Conservation (phyloP, 2,329 filamentous ascomycete species). For the Verruconis gallopava region DNA sequence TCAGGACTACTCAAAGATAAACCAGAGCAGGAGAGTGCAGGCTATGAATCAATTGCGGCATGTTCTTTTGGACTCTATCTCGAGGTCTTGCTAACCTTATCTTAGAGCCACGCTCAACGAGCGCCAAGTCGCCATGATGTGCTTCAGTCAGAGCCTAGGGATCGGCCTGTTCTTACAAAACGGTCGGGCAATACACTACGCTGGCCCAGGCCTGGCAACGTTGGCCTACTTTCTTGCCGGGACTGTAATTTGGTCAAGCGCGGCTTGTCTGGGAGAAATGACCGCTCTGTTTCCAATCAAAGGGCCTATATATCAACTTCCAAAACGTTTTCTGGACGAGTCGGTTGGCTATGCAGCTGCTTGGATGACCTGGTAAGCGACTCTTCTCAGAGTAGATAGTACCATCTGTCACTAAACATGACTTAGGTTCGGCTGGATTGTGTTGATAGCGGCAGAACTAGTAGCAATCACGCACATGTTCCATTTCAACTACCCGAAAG, state of each 20-base stretch:
- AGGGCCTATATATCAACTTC: slow-evolving; percentile 28
- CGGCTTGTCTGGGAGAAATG: slow-evolving; percentile 26
- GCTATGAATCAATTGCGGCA: no score
- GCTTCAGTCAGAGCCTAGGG: slow-evolving; percentile 23
- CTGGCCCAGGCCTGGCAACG: slow-evolving; percentile 25
- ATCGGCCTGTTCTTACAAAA: slow-evolving; percentile 26
- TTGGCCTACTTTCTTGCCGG: slow-evolving; percentile 24
- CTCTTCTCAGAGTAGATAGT: no score
- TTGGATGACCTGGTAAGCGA: slow-evolving; percentile 32
- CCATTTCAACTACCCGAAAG: no score
- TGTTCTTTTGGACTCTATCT: no score
- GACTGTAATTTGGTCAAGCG: slow-evolving; percentile 25
- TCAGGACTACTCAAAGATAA: no score
- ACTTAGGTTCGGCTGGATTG: no score
- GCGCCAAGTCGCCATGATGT: slow-evolving; percentile 25
- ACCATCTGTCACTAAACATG: no score
- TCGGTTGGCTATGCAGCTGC: slow-evolving; percentile 32
- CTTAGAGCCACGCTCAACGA: slow-evolving; percentile 17
- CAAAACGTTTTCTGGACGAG: slow-evolving; percentile 28
- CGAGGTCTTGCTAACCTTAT: no score
- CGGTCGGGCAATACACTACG: slow-evolving; percentile 25
- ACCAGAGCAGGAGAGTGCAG: no score
- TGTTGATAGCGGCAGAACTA: no score
- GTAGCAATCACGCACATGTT: no score
- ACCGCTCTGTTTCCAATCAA: slow-evolving; percentile 29